Conservation (phyloP, 2,329 filamentous ascomycete genomes). For the Trichoderma breve region DNA sequence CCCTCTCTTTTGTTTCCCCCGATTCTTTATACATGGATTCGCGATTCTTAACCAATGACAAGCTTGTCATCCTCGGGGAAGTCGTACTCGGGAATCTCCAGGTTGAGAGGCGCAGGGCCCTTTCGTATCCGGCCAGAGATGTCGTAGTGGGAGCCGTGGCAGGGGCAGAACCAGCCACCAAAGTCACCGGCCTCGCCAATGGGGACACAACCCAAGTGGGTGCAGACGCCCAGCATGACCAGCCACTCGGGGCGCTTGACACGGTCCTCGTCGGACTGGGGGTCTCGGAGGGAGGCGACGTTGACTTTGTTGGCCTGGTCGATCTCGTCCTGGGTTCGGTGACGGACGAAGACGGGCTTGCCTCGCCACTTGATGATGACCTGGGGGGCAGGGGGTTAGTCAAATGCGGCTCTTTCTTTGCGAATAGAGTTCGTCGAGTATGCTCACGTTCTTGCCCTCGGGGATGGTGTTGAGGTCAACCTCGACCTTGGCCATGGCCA, state of each 20-base stretch:
- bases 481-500: conserved; percentile 99
- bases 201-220: conserved; percentile 97
- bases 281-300: conserved; percentile 81
- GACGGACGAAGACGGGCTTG: conserved; percentile 99
- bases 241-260: conserved; percentile 99
- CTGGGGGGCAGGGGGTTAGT: conserved; percentile 41
- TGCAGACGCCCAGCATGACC: conserved; percentile 99
- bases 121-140: conserved; percentile 98
- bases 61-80: conserved; percentile 89
- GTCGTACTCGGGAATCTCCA: conserved; percentile 89
- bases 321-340: conserved; percentile 92
- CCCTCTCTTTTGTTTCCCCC: conserved; percentile 6
- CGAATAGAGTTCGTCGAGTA: not conserved
- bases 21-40: conserved; percentile 11
- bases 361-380: conserved; percentile 99
- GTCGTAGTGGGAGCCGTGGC: conserved; percentile 99
- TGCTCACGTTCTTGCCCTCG: conserved; percentile 96
- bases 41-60: conserved; percentile 76
- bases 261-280: conserved; percentile 85
- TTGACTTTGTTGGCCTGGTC: conserved; percentile 89
- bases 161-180: conserved; percentile 99
- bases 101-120: conserved; percentile 94
- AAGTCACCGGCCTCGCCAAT: conserved; percentile 98
- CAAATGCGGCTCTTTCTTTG: not conserved
- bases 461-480: conserved; percentile 89